These are phyloP conservation scores for Neolentinus lepideus DNA, from an alignment of 1,284 basidiomycete species.

Conservation along the genomic window DNA sequence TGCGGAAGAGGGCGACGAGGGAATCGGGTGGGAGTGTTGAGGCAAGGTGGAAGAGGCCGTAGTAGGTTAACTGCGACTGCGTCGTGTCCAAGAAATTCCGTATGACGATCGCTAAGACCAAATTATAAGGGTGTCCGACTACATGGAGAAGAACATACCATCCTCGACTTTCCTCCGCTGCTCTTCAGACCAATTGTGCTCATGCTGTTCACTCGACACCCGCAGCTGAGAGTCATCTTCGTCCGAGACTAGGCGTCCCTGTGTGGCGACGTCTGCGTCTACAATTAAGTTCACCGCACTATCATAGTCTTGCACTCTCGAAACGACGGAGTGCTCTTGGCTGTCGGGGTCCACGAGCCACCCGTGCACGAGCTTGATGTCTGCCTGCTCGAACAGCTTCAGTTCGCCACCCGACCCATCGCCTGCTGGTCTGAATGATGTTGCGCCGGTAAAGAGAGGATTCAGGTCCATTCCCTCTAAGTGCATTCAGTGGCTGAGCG, in stretches of 20 bases:
- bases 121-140: too few relatives aligned
- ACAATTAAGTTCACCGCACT: slow-evolving; percentile 66
- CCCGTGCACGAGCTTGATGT: slow-evolving; percentile 80
- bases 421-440: slow-evolving; percentile 58
- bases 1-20: slow-evolving; percentile 80
- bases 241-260: slow-evolving; percentile 46
- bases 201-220: slow-evolving; percentile 10
- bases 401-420: slow-evolving; percentile 55
- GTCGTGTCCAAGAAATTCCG: slow-evolving; percentile 67
- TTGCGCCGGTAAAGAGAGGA: slow-evolving; percentile 64
- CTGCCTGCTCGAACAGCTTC: slow-evolving; percentile 77
- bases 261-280: slow-evolving; percentile 66
- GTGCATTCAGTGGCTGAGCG: slow-evolving; percentile 2
- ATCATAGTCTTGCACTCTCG: slow-evolving; percentile 57
- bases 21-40: slow-evolving; percentile 45
- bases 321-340: slow-evolving; percentile 49
- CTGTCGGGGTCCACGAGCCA: slow-evolving; percentile 84
- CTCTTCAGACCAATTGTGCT: slow-evolving; percentile 31
- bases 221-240: slow-evolving; percentile 20
- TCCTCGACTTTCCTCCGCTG: slow-evolving; percentile 56
- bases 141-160: slow-evolving; percentile 42
- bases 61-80: slow-evolving; percentile 81
- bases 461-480: slow-evolving; percentile 83
- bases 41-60: slow-evolving; percentile 68
- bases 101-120: slow-evolving; percentile 51